A percentile compares a stretch with the other conserved stretches of the same genome.
These are phyloP conservation scores for Thermoascus crustaceus DNA, from an alignment of 2,329 filamentous ascomycete genomes.

Conservation along the genomic window DNA sequence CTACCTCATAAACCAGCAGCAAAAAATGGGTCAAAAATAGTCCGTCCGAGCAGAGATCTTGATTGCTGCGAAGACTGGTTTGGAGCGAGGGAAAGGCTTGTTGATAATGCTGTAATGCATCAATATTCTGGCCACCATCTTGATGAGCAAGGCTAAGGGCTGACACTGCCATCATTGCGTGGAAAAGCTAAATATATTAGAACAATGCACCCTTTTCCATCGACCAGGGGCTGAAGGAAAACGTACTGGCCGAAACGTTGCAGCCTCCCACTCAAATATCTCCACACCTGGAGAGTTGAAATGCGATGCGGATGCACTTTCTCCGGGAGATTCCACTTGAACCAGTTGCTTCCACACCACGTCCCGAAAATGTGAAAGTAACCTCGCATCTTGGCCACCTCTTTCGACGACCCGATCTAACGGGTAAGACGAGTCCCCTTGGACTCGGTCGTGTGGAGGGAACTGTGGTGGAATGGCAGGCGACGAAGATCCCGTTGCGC, in stretches of 20 bases:
- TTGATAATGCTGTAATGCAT: slow-evolving; percentile 48
- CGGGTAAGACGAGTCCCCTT: slow-evolving; percentile 14
- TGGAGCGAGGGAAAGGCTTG: slow-evolving; percentile 44
- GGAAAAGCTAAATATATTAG: slow-evolving; percentile 38
- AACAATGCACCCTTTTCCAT: slow-evolving; percentile 2
- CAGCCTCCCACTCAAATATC: slow-evolving; percentile 41
- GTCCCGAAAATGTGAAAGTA: slow-evolving; percentile 33
- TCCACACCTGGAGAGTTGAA: slow-evolving; percentile 27
- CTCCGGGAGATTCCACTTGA: slow-evolving; percentile 17
- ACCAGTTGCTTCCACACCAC: slow-evolving; percentile 36
- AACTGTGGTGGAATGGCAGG: slow-evolving; percentile 18
- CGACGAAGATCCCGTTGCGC: slow-evolving; percentile 20
- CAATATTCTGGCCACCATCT: slow-evolving; percentile 38
- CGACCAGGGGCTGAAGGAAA: too few species aligned
- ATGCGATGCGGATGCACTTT: slow-evolving; percentile 14
- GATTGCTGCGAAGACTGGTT: slow-evolving; percentile 34
- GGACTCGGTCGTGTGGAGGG: slow-evolving; percentile 15
- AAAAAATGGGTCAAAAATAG: slow-evolving; percentile 50
- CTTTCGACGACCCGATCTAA: slow-evolving; percentile 15
- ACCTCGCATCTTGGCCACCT: slow-evolving; percentile 23
- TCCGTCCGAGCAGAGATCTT: slow-evolving; percentile 50
- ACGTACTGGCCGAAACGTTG: slow-evolving; percentile 45
- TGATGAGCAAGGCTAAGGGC: slow-evolving; percentile 44
- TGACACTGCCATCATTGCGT: slow-evolving; percentile 52
- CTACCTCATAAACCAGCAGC: slow-evolving; percentile 49